phyloP scores from a whole-genome alignment of 2,329 filamentous ascomycete genomes.

The Pyrenophora tritici-repentis region DNA sequence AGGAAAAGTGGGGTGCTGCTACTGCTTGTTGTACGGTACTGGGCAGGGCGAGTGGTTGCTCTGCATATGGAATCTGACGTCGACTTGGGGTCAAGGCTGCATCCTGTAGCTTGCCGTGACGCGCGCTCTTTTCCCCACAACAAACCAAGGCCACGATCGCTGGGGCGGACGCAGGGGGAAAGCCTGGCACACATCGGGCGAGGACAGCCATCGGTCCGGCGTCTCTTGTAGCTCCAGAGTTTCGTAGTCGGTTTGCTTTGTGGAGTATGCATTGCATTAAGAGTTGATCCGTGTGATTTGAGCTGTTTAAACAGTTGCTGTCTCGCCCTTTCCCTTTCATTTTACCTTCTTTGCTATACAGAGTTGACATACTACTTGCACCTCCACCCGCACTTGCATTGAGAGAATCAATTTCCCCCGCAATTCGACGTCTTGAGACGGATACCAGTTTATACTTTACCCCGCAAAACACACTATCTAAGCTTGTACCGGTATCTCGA shows the following conservation, averaged over 20 bases:
- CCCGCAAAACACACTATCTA: constrained; percentile 1
- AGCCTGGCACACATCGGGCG: neutral
- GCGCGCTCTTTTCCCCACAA: constrained; percentile 15
- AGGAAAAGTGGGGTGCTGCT: neutral
- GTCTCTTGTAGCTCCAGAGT: neutral
- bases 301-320: too few relatives aligned
- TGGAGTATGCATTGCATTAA: too few relatives aligned
- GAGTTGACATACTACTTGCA: neutral
- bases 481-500: neutral
- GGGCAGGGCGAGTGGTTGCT: too few relatives aligned
- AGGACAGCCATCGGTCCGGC: too few relatives aligned
- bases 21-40: too few relatives aligned
- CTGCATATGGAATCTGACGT: constrained; percentile 1
- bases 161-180: neutral
- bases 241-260: neutral
- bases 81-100: neutral
- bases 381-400: neutral
- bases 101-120: constrained; percentile 8
- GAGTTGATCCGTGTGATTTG: too few relatives aligned
- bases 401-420: neutral
- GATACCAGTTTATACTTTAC: constrained; percentile 1
- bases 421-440: neutral
- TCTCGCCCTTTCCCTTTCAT: too few relatives aligned
- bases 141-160: neutral
- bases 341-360: too few relatives aligned